Percentiles rank a stretch among this genome's conserved stretches.
These are phyloP conservation scores for Beauveria varroae DNA, from an alignment of 2,329 filamentous ascomycete genomes.

Conservation along the genomic window DNA sequence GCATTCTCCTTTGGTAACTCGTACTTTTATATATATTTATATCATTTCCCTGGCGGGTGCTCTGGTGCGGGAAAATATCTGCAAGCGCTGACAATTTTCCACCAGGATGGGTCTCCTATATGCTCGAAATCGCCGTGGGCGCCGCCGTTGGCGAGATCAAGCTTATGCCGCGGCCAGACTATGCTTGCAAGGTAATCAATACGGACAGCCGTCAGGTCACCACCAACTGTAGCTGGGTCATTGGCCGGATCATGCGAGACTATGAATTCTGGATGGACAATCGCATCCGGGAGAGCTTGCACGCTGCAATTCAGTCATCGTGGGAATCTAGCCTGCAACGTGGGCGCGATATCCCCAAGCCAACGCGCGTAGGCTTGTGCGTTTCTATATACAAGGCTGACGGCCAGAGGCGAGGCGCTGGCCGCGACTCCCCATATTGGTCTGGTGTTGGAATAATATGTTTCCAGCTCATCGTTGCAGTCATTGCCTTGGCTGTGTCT, in stretches of 20 bases:
- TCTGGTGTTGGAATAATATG: background rate
- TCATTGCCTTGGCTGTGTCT: background rate
- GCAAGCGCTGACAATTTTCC: background rate
- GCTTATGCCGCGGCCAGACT: slow-evolving; percentile 25
- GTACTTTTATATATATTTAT: background rate
- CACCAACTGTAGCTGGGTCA: slow-evolving; percentile 33
- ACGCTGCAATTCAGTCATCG: no score
- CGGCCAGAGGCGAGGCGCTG: background rate
- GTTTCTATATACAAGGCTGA: background rate
- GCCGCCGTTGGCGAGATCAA: slow-evolving; percentile 21
- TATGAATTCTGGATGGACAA: slow-evolving; percentile 10
- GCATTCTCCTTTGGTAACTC: slow-evolving; percentile 13
- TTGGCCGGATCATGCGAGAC: slow-evolving; percentile 35
- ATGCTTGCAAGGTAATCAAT: slow-evolving; percentile 27
- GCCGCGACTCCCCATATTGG: background rate
- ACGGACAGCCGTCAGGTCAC: slow-evolving; percentile 26
- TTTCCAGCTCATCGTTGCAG: background rate
- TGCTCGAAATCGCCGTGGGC: slow-evolving; percentile 12
- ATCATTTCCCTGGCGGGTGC: no score
- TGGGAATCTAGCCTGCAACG: no score
- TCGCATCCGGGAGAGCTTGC: background rate
- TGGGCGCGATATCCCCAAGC: background rate
- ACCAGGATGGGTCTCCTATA: slow-evolving; percentile 20
- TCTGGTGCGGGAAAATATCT: no score
- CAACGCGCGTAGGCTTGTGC: background rate